These are phyloP conservation scores for Podospora comata DNA, from an alignment of 495 filamentous ascomycete species.

Conservation along the genomic window DNA sequence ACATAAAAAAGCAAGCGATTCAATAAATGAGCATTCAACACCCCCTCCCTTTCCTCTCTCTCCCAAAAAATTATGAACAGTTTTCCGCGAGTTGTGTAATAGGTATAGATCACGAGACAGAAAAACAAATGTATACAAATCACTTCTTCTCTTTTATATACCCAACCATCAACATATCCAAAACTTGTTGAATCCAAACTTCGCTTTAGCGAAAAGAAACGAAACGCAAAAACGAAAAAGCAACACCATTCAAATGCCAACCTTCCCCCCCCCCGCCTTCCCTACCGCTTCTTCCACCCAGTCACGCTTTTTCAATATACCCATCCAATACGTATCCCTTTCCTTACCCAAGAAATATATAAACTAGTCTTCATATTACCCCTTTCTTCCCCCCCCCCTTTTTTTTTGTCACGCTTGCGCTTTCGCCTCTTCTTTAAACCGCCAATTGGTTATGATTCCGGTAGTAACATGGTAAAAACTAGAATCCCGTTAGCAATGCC, in stretches of 20 bases:
- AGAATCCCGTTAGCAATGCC: conserved; percentile 1
- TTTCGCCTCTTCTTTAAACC: conserved; percentile 29
- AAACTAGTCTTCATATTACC: not conserved
- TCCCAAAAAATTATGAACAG: no score
- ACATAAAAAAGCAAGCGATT: conserved; percentile 4
- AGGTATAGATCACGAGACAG: no score
- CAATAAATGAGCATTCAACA: no score
- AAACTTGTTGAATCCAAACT: not conserved
- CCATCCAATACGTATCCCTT: not conserved
- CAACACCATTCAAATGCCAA: not conserved
- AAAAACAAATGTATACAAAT: no score
- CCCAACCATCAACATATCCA: not conserved
- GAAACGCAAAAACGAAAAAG: not conserved
- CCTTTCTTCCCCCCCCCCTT: not conserved
- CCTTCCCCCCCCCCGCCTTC: no score
- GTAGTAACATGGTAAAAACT: conserved; percentile 54
- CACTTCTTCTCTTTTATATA: no score
- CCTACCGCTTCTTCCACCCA: not conserved
- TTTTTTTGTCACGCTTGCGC: not conserved
- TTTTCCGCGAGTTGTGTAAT: no score
- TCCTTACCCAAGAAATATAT: not conserved
- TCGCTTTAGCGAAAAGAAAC: not conserved
- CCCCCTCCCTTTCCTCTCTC: no score
- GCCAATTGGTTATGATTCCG: conserved; percentile 48
- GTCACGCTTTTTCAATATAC: not conserved